Evolutionary conservation across 345 rosid genomes (phyloP).

Genomic region (Dovyalis caffra): DNA sequence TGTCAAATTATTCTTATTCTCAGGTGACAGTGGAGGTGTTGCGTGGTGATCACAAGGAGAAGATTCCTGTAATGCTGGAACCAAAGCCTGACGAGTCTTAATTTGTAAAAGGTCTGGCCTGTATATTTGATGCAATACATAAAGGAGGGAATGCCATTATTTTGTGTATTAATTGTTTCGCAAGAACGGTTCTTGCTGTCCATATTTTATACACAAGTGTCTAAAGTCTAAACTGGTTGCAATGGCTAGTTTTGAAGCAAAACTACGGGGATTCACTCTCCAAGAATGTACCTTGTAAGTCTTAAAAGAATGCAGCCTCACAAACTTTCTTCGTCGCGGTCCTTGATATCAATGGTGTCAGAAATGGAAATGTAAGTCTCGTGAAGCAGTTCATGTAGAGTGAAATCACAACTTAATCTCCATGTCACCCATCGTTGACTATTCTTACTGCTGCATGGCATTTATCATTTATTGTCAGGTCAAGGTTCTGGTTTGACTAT

Average conservation of each 20-base stretch:
- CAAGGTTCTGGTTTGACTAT: too few relatives aligned
- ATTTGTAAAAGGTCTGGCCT: constrained; percentile 18
- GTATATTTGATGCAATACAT: constrained; percentile 15
- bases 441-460: too few relatives aligned
- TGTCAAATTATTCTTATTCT: background rate
- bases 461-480: too few relatives aligned
- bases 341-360: too few relatives aligned
- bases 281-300: background rate
- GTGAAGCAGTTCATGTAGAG: too few relatives aligned
- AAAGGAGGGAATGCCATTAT: constrained; percentile 22
- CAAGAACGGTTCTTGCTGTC: constrained; percentile 24
- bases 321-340: background rate
- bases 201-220: constrained; percentile 32
- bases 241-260: constrained; percentile 9
- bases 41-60: constrained; percentile 93
- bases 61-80: constrained; percentile 79
- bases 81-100: constrained; percentile 80
- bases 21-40: constrained; percentile 86
- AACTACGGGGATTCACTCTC: background rate
- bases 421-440: too few relatives aligned
- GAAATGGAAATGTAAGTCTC: too few relatives aligned
- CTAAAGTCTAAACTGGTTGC: too few relatives aligned
- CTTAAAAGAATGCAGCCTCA: constrained; percentile 1
- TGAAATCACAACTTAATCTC: too few relatives aligned
- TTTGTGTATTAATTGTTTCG: constrained; percentile 22